Percentiles rank a stretch among this genome's conserved stretches.
phyloP scores from a whole-genome alignment of 2,329 filamentous ascomycete genomes.

The Hymenoscyphus infarciens region DNA sequence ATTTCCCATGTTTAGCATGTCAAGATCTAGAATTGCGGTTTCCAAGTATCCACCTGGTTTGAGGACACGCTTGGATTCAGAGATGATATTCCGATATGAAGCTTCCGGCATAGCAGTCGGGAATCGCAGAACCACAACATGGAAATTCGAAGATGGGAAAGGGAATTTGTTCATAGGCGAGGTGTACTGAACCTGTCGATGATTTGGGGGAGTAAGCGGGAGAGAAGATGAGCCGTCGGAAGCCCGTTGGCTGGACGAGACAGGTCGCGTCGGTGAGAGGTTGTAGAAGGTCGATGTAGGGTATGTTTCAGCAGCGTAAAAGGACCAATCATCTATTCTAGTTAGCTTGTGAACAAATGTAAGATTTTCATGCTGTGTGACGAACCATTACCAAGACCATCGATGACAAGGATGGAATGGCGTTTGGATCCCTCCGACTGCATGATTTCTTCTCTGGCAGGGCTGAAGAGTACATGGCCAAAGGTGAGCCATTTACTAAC shows the following conservation, averaged over 20 bases:
- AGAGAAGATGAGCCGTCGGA: constrained; percentile 42
- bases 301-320: constrained; percentile 79
- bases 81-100: constrained; percentile 67
- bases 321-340: constrained; percentile 70
- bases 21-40: constrained; percentile 71
- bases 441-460: constrained; percentile 67
- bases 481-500: constrained; percentile 87
- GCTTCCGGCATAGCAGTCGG: constrained; percentile 65
- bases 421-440: constrained; percentile 50
- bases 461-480: constrained; percentile 78
- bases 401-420: constrained; percentile 69
- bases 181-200: constrained; percentile 68
- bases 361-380: constrained; percentile 4
- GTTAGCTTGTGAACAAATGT: constrained; percentile 15
- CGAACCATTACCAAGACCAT: constrained; percentile 71
- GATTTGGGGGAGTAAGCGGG: constrained; percentile 61
- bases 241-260: constrained; percentile 41
- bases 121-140: constrained; percentile 73
- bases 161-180: constrained; percentile 62
- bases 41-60: constrained; percentile 78
- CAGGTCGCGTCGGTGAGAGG: constrained; percentile 54
- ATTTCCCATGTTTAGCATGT: constrained; percentile 79
- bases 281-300: constrained; percentile 74
- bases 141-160: constrained; percentile 73
- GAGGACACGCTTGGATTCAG: constrained; percentile 73